Evolutionary conservation across 176 grass and related monocot species (phyloP).

Genomic region (Urochloa ruziziensis): DNA sequence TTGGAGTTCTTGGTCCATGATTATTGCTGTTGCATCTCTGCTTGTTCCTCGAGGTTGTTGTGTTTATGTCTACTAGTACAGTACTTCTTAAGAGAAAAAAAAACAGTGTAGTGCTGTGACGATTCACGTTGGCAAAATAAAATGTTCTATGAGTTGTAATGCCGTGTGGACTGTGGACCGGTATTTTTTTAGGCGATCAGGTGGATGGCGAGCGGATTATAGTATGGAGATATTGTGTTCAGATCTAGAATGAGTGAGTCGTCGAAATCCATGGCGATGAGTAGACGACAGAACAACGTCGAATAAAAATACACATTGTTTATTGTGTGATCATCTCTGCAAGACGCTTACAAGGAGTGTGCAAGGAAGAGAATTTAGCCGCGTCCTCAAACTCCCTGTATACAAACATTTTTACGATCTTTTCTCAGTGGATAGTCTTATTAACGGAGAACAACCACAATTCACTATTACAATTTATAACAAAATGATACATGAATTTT

Average conservation of each 20-base stretch:
- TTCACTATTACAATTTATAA: background rate
- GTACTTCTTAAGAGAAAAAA: background rate
- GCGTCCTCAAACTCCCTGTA: background rate
- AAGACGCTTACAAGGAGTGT: background rate
- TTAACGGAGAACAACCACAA: background rate
- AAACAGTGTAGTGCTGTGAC: background rate
- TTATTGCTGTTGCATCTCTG: background rate
- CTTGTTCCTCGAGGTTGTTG: background rate
- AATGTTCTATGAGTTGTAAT: too few relatives aligned
- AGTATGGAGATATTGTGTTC: background rate
- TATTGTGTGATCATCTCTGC: background rate
- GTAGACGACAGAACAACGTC: background rate
- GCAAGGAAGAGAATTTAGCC: background rate
- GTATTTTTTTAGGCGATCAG: background rate
- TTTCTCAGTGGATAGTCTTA: too few relatives aligned
- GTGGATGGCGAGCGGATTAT: background rate
- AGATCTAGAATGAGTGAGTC: background rate
- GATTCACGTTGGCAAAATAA: background rate
- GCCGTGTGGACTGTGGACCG: background rate
- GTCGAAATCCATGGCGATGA: background rate
- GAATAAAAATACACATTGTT: background rate
- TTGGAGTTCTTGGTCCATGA: background rate
- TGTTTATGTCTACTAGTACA: background rate
- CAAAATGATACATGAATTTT: background rate
- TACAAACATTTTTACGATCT: background rate